phyloP scores from a whole-genome alignment of 1,139 yeast genomes.

The Spencermartinsiella ligniputridi region DNA sequence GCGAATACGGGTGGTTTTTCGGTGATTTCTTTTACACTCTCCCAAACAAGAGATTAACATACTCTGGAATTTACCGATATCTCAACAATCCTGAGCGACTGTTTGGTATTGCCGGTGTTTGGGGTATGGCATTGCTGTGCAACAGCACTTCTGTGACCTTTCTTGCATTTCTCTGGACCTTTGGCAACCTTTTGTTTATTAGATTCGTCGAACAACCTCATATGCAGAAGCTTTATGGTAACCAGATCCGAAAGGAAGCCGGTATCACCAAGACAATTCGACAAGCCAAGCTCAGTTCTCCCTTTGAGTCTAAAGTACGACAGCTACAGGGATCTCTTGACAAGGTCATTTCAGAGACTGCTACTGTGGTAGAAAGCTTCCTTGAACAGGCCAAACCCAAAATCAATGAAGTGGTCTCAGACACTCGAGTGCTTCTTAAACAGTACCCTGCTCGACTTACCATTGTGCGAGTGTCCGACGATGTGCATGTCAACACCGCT shows the following conservation, averaged over 20 bases:
- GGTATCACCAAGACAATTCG: conserved; percentile 66
- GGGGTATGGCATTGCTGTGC: conserved; percentile 69
- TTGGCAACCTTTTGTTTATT: conserved; percentile 61
- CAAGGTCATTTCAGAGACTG: conserved; percentile 35
- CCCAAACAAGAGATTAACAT: conserved; percentile 48
- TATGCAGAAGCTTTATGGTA: conserved; percentile 75
- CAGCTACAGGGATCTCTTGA: conserved; percentile 36
- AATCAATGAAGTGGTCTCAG: conserved; percentile 28
- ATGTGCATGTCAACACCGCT: conserved; percentile 25
- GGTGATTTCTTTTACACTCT: conserved; percentile 79
- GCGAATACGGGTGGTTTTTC: conserved; percentile 86
- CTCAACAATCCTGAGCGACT: conserved; percentile 82
- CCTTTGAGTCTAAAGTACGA: conserved; percentile 29
- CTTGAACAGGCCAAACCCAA: conserved; percentile 30
- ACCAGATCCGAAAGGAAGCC: conserved; percentile 42
- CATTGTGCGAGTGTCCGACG: conserved; percentile 32
- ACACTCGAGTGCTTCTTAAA: conserved; percentile 31
- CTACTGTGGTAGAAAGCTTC: conserved; percentile 33
- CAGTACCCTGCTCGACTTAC: conserved; percentile 37
- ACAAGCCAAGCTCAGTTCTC: conserved; percentile 34
- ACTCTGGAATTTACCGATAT: conserved; percentile 81
- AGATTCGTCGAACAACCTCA: conserved; percentile 76
- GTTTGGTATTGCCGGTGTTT: conserved; percentile 76
- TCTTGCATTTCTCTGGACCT: conserved; percentile 65
- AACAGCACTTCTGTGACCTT: conserved; percentile 54